Evolutionary conservation across 306 rosid species (phyloP).

Genomic region (Abrus pulchellus): DNA sequence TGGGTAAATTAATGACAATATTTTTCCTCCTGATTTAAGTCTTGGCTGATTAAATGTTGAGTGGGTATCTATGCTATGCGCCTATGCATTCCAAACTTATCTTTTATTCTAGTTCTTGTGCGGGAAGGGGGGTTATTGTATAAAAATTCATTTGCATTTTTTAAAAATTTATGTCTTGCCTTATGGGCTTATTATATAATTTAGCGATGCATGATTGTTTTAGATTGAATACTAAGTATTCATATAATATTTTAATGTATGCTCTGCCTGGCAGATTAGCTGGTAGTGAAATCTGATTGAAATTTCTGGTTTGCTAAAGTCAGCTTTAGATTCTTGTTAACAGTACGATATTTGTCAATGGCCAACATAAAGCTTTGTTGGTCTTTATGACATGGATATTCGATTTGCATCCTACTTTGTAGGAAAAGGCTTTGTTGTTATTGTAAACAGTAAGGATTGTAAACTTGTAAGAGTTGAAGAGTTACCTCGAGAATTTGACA

Average conservation of each 20-base stretch:
- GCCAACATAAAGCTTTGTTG: neutral
- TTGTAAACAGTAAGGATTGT: neutral
- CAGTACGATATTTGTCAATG: neutral
- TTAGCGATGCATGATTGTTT: conserved; percentile 14
- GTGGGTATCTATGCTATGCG: neutral
- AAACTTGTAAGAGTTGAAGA: neutral
- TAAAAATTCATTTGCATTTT: conserved; percentile 25
- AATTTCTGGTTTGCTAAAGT: neutral
- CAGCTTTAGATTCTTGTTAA: neutral
- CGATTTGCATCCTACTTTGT: neutral
- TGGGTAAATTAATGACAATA: neutral
- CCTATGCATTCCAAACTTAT: conserved; percentile 12
- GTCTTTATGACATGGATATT: conserved; percentile 5
- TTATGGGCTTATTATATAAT: neutral
- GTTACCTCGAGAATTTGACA: neutral
- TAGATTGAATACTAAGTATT: conserved; percentile 17
- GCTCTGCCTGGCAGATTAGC: conserved; percentile 6
- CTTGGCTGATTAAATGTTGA: conserved; percentile 13
- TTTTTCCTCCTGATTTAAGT: conserved; percentile 9
- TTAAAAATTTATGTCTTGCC: neutral
- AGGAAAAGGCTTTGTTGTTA: conserved; percentile 1
- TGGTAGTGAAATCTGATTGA: conserved; percentile 2
- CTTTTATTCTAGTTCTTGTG: conserved; percentile 1
- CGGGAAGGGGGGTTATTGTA: neutral
- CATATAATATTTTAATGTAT: conserved; percentile 1